Evolutionary conservation across 2,329 filamentous ascomycete genomes (phyloP), one percentile per base, ranked within the genome.

Genomic region (Cucurbitaria berberidis): DNA sequence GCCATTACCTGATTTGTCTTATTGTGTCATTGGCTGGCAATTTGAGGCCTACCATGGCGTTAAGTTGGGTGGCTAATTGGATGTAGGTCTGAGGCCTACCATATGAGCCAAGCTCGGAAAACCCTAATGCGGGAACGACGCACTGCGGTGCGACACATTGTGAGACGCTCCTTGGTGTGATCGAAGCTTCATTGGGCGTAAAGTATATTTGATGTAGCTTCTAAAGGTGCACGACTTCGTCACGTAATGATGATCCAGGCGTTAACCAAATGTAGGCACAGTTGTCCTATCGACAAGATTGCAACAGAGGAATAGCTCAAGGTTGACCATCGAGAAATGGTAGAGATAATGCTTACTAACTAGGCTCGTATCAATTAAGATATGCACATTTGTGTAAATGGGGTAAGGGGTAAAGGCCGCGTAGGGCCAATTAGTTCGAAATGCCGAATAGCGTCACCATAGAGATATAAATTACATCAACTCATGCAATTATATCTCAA

Each of bases 11-110:
- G n/a, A n/a, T n/a, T n/a, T n/a, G n/a, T n/a, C n/a, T n/a, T n/a
- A n/a, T n/a, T n/a, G n/a, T n/a, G 15, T 13, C 5, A 11, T 19
- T 21, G 18, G 11, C 7, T 9, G 10, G 35, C 8, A 13, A 22
- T 8, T 44, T 44, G 47, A 50, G 47, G 40, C 40, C 40, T 50
- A 39, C 40, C 40, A 26, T 30, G 27, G 15, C 7, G 30, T n/a
- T n/a, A 16, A 13, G 13, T 13, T 34, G 4, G 4, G 8, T 34
- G 30, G 13, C 30, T 34, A 2, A 34, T 34, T 34, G 30, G 30
- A 34, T 15, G 29, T 34, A 34, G 4, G 30, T 38, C 15, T 15
- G 35, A 38, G 35, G 35, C 35, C 35, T 21, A 22, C 35, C 35
- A 38, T 15, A 38, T 38, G 16, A 10, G 30, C 15, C 4, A 10